Evolutionary conservation across 1,284 basidiomycete genomes (phyloP).

Genomic region (Cerioporus squamosus): DNA sequence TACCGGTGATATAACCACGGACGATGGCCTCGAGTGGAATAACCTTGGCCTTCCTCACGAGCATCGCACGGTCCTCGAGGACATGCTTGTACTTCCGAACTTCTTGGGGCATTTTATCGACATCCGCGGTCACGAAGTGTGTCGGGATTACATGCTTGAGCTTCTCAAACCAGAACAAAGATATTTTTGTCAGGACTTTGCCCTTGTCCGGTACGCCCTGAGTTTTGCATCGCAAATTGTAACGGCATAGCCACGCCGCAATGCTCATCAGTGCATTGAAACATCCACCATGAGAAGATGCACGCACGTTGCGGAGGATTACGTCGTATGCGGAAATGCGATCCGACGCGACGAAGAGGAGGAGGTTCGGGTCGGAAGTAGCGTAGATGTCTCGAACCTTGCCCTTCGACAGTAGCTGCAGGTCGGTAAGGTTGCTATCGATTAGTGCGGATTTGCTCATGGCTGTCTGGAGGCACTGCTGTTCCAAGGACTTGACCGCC

Average conservation of each 20-base stretch:
- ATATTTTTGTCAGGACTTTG: conserved; percentile 87
- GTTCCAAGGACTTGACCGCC: not conserved
- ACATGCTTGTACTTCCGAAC: conserved; percentile 72
- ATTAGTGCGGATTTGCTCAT: conserved; percentile 43
- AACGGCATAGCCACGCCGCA: no score
- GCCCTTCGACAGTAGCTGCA: conserved; percentile 78
- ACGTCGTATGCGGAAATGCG: conserved; percentile 98
- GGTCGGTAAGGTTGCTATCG: conserved; percentile 56
- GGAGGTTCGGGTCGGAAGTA: conserved; percentile 66
- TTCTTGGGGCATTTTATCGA: conserved; percentile 78
- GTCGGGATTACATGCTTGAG: conserved; percentile 81
- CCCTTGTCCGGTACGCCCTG: conserved; percentile 97
- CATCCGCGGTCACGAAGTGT: conserved; percentile 80
- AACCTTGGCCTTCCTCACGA: conserved; percentile 90
- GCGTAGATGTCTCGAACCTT: conserved; percentile 95
- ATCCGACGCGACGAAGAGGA: conserved; percentile 96
- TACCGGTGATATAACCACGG: conserved; percentile 93
- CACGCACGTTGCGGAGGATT: conserved; percentile 85
- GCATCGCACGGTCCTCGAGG: conserved; percentile 88
- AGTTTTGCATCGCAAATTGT: not conserved
- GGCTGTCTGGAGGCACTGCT: not conserved
- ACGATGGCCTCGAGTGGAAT: conserved; percentile 98
- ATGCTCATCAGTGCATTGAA: no score
- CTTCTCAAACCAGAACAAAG: conserved; percentile 94
- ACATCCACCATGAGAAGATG: not conserved